These are phyloP conservation scores for Boletus bicolor DNA, from an alignment of 768 basidiomycete genomes.

Conservation along the genomic window DNA sequence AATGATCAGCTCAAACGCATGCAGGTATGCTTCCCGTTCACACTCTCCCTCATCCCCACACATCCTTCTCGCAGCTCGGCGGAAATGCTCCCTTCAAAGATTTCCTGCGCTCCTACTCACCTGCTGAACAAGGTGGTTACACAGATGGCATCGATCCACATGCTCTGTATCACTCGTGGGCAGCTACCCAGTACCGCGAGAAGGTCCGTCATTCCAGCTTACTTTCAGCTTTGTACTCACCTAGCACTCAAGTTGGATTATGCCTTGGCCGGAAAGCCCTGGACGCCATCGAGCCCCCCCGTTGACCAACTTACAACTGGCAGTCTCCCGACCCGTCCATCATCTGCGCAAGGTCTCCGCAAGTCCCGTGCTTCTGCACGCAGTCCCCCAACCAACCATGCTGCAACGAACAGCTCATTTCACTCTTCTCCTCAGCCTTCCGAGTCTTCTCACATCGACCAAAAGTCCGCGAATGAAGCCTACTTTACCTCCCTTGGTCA, in stretches of 20 bases:
- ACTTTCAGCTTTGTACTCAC: conserved; percentile 14
- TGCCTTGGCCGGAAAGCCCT: conserved; percentile 66
- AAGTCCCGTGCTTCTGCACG: conserved; percentile 78
- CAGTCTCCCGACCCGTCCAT: conserved; percentile 53
- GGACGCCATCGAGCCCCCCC: conserved; percentile 76
- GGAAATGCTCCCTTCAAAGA: conserved; percentile 82
- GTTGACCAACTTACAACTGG: conserved; percentile 36
- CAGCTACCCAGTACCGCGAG: conserved; percentile 90
- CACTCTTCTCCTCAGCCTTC: conserved; percentile 37
- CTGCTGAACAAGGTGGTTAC: conserved; percentile 67
- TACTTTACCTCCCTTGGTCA: conserved; percentile 85
- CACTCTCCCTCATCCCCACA: conserved; percentile 4
- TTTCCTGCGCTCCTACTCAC: conserved; percentile 71
- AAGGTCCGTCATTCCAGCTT: conserved; percentile 53
- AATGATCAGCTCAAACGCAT: conserved; percentile 85
- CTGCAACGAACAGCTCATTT: conserved; percentile 54
- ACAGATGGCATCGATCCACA: conserved; percentile 56
- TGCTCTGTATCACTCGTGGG: conserved; percentile 91
- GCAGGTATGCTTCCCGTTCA: conserved; percentile 57
- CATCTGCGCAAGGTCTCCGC: conserved; percentile 79
- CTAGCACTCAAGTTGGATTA: conserved; percentile 65
- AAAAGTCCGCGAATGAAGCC: conserved; percentile 78
- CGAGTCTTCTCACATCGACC: conserved; percentile 42
- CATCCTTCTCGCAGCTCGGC: conserved; percentile 55
- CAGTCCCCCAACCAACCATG: conserved; percentile 46